Evolutionary conservation across 23 red algal genomes (phyloP), one percentile per base, ranked within the genome.

Genomic region (Gracilariopsis chorda): DNA sequence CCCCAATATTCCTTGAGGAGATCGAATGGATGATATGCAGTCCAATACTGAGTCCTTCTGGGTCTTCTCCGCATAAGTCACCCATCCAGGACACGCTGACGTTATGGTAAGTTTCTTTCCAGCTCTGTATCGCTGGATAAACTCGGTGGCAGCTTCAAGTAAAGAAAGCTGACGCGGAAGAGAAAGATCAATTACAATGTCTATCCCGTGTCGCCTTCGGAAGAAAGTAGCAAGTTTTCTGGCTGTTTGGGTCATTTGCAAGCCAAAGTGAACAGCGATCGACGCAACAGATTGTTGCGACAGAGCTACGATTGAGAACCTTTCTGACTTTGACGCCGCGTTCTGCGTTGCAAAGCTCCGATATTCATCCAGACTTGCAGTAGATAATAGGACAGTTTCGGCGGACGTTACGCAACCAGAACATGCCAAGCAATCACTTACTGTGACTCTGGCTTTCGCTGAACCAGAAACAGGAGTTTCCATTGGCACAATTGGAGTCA

Each of bases 371-470:
- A 80, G 75, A 51, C 65, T 91, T 23, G 53, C 88, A 33, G 51
- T 82, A 11, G 88, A 91, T 4, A 98, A 62, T 1, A 98, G 70
- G 29, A 94, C 81, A 27, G 95, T 94, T 40, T 98, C 95, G 9
- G 95, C 95, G n/a, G 95, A 98, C 28, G 95, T 94, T 12, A 98
- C 86, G 74, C 95, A 98, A 39, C 95, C 95, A 12, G 86, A 83
- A 67, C 95, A 98, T 30, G 77, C 58, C 5, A 98, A 73, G 83
- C 95, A 98, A 77, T 98, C 95, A 65, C 84, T 91, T 12, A 98
- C 62, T 24, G 83, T 94, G 13, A 98, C 83, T 32, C 61, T 85
- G 13, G 71, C 70, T 14, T 55, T 46, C 4, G 71, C 20, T 3
- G 32, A 17, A 0, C 67, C 67, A 39, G 67, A 73, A 40, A 46